phyloP scores from a whole-genome alignment of 129 eudicot genomes.

The Centaurea solstitialis region DNA sequence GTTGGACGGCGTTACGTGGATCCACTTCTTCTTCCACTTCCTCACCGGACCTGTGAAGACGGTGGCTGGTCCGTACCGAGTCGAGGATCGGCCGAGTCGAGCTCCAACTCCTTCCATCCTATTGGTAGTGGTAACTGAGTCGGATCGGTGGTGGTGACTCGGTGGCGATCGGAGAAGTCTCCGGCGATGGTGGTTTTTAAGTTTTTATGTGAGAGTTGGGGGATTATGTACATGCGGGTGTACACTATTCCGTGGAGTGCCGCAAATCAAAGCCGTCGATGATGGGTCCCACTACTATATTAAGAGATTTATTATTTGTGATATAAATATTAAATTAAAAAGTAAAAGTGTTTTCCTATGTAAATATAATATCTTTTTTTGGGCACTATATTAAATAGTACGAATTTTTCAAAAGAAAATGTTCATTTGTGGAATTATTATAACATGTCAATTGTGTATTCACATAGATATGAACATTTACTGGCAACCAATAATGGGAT shows the following conservation, averaged over 20 bases:
- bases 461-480: too few species aligned
- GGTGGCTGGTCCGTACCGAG: slow-evolving; percentile 88
- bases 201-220: too few species aligned
- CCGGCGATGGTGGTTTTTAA: not conserved
- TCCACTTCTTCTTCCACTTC: slow-evolving; percentile 98
- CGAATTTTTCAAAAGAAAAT: too few species aligned
- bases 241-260: not conserved
- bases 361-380: too few species aligned
- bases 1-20: slow-evolving; percentile 59
- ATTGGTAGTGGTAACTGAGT: not conserved
- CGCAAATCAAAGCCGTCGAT: slow-evolving; percentile 8
- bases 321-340: too few species aligned
- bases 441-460: too few species aligned
- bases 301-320: not conserved
- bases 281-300: not conserved
- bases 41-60: slow-evolving; percentile 94
- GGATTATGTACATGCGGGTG: slow-evolving; percentile 31
- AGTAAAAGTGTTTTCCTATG: not conserved
- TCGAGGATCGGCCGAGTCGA: slow-evolving; percentile 89
- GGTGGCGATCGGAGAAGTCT: slow-evolving; percentile 34
- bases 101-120: slow-evolving; percentile 99
- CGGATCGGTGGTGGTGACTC: slow-evolving; percentile 36
- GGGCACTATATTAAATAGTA: too few species aligned
- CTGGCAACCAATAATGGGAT: too few species aligned
- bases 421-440: too few species aligned